Base-by-base conservation (phyloP, 352 stramenopile genomes). In the Phytophthora cactorum region DNA sequence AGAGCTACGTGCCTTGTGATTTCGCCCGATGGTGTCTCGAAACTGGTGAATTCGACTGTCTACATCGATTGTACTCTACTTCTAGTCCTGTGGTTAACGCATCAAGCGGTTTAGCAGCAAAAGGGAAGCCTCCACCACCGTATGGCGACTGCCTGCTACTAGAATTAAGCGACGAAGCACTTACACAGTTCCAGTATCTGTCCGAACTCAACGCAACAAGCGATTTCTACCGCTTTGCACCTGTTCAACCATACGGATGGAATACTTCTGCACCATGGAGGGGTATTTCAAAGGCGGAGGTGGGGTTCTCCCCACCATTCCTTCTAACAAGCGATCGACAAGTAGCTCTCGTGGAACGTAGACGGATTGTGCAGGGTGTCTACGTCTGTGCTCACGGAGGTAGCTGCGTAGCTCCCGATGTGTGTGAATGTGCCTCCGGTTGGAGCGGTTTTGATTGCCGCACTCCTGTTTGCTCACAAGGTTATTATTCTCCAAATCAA, bases 401-500 rank as follows among this genome's bases (percentile, higher is more conserved):
- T 6, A 88, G 72, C 36, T 99, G 97, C 75, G 68, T 96, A 2
- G 66, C 87, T 9, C 96, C 96, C 6, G 95, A 94, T 47, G 79
- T 98, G 2, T 99, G 97, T 74, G 71, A 83, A 52, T 99, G 97
- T 58, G 78, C 88, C 0, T 51, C 72, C 3, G 96, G 96, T 11
- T 99, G 96, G 96, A 76, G 88, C 14, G 97, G 97, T 46, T 99
- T 99, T 67, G 97, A 99, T 75, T 99, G 97, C 77, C 90, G 96
- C 29, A 98, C 91, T 44, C 97, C 97, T 9, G 77, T 98, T 15
- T 98, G 96, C 64, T 77, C 62, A 2, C 93, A 98, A 81, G 96
- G 96, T 22, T 98, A 98, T 72, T 98, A 96, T 66, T 85, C 89
- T 36, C 78, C 82, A 4, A 70, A 82, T 2, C 91, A 98, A 67